Evolutionary conservation across 306 rosid genomes (phyloP).

Genomic region (Gastrolobium bilobum): DNA sequence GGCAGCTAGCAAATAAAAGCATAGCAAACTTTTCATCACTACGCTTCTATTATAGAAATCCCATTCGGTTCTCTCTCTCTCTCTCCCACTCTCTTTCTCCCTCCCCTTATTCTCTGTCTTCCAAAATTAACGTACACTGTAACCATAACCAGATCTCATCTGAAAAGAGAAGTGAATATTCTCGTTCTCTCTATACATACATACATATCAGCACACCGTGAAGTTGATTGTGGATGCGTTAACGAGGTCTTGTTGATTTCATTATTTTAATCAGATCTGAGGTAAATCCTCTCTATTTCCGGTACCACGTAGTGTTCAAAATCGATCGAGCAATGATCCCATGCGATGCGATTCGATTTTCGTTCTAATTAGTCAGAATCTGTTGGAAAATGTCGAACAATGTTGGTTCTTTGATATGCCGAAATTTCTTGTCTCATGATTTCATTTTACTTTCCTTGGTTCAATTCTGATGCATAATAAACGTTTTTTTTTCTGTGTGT

Average conservation of each 20-base stretch:
- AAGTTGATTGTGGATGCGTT: constrained; percentile 39
- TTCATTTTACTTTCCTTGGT: not conserved
- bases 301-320: not conserved
- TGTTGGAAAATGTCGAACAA: not conserved
- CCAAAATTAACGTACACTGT: constrained; percentile 32
- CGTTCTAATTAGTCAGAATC: not conserved
- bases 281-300: constrained; percentile 43
- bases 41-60: constrained; percentile 20
- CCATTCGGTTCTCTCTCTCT: constrained; percentile 17
- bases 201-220: constrained; percentile 34
- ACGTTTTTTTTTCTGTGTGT: not conserved
- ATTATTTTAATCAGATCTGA: constrained; percentile 48
- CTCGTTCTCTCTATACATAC: constrained; percentile 17
- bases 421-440: not conserved
- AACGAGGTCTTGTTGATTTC: constrained; percentile 23
- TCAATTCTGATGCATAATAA: constrained; percentile 1
- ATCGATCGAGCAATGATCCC: too few relatives aligned
- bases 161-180: constrained; percentile 41
- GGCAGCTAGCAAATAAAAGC: not conserved
- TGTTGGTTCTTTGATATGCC: constrained; percentile 34
- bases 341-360: not conserved
- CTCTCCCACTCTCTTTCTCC: not conserved
- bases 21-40: not conserved
- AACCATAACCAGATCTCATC: constrained; percentile 58
- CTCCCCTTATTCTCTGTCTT: constrained; percentile 10